phyloP scores from a whole-genome alignment of 1,139 yeast species.

The Pneumocystis sp. region DNA sequence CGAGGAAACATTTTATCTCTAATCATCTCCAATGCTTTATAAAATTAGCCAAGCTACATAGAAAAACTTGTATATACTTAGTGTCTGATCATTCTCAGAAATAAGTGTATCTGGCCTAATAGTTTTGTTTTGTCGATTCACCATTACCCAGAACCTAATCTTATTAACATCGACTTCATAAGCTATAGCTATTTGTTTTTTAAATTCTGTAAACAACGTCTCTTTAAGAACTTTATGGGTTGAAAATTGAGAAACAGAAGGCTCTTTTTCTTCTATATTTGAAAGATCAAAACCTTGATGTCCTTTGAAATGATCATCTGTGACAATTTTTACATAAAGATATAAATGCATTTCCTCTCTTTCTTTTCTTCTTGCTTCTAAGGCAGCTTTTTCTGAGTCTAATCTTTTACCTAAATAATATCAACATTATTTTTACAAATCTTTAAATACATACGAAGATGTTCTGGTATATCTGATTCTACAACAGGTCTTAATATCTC shows the following conservation, averaged over 20 bases:
- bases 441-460: conserved; percentile 33
- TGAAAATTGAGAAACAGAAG: conserved; percentile 13
- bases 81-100: not conserved
- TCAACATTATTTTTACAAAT: not conserved
- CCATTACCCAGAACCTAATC: conserved; percentile 51
- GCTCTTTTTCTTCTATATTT: conserved; percentile 17
- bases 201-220: conserved; percentile 38
- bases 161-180: conserved; percentile 29
- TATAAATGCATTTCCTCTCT: conserved; percentile 69
- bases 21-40: conserved; percentile 27
- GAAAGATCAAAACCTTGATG: conserved; percentile 69
- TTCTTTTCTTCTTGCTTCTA: conserved; percentile 42
- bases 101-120: conserved; percentile 45
- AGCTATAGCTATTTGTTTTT: conserved; percentile 34
- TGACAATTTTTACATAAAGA: conserved; percentile 43
- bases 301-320: conserved; percentile 37
- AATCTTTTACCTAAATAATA: conserved; percentile 31
- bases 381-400: conserved; percentile 43
- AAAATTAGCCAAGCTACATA: not conserved
- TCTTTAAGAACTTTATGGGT: conserved; percentile 44
- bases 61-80: not conserved
- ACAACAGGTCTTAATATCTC: conserved; percentile 45
- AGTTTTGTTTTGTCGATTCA: conserved; percentile 60
- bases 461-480: conserved; percentile 50
- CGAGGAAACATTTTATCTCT: conserved; percentile 27